These are phyloP conservation scores for Entophlyctis helioformis DNA, from an alignment of 192 early-diverging fungal genomes.

Conservation along the genomic window DNA sequence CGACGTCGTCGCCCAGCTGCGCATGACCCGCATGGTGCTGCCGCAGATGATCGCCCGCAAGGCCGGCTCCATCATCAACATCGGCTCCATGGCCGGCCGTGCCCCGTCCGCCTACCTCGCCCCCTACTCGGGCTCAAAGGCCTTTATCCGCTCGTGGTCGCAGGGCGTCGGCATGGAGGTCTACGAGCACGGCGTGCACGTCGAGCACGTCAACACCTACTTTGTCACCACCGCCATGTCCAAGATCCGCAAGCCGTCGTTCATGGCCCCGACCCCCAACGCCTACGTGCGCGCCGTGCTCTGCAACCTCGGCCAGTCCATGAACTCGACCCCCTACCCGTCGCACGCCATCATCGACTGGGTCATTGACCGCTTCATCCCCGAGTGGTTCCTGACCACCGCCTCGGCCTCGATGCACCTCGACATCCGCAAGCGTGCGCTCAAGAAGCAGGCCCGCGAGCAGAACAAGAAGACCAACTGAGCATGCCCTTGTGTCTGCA, in stretches of 20 bases:
- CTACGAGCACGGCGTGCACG: constrained; percentile 53
- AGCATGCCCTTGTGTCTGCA: too few species aligned
- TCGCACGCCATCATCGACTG: constrained; percentile 61
- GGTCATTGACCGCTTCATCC: constrained; percentile 49
- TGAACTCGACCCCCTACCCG: constrained; percentile 53
- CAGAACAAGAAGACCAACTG: not conserved
- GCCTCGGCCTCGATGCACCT: constrained; percentile 43
- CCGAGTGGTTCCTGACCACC: constrained; percentile 42
- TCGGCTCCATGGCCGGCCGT: constrained; percentile 80
- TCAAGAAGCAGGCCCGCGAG: constrained; percentile 42
- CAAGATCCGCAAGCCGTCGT: constrained; percentile 75
- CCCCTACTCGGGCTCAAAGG: constrained; percentile 87
- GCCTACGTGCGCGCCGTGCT: constrained; percentile 67
- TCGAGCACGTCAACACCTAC: constrained; percentile 89
- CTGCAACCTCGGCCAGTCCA: constrained; percentile 52
- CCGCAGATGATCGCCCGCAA: constrained; percentile 66
- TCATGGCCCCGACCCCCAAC: constrained; percentile 67
- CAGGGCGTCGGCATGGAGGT: constrained; percentile 79
- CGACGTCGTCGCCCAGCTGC: constrained; percentile 74
- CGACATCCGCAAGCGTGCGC: constrained; percentile 58
- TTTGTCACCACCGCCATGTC: constrained; percentile 94
- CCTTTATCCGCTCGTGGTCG: constrained; percentile 82
- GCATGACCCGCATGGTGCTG: constrained; percentile 65
- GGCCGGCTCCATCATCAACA: constrained; percentile 80
- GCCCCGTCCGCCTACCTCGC: constrained; percentile 75